Conservation (phyloP, 805 yeast genomes). For the Candida golubevii region DNA sequence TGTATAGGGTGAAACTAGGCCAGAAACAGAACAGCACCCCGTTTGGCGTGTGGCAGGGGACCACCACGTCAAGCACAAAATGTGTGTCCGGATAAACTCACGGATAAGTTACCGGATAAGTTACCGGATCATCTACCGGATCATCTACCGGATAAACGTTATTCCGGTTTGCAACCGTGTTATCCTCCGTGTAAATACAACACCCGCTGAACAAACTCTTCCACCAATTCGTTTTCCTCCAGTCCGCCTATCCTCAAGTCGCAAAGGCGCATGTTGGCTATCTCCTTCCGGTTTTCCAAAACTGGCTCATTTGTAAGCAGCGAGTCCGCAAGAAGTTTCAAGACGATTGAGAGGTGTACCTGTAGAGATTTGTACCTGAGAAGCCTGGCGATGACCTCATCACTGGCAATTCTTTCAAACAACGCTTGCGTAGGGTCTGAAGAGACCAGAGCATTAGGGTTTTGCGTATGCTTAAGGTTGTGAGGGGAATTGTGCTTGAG, state of each 20-base stretch:
- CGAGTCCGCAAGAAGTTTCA: constrained; percentile 46
- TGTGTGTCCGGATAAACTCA: too few species aligned
- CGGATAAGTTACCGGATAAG: too few species aligned
- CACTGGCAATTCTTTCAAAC: constrained; percentile 25
- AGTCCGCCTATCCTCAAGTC: constrained; percentile 60
- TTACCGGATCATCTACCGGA: too few species aligned
- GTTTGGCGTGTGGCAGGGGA: constrained; percentile 30
- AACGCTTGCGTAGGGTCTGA: neutral
- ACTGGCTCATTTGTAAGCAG: constrained; percentile 45
- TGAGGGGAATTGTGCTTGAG: too few species aligned
- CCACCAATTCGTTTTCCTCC: constrained; percentile 64
- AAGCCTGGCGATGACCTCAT: constrained; percentile 41
- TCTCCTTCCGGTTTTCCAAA: constrained; percentile 50
- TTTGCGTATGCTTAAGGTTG: too few species aligned
- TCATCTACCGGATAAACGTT: too few species aligned
- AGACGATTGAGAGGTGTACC: constrained; percentile 48
- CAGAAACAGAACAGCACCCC: constrained; percentile 26
- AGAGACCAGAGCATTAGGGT: too few species aligned
- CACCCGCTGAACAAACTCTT: constrained; percentile 56
- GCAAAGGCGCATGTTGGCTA: constrained; percentile 58
- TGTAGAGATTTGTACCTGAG: constrained; percentile 52
- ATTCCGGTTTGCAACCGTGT: too few species aligned
- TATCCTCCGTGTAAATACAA: constrained; percentile 17
- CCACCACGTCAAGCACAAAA: neutral
- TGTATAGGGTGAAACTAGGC: constrained; percentile 44